Evolutionary conservation across 345 rosid genomes (phyloP), one percentile per base, ranked within the genome.

Genomic region (Citrus reticulata): DNA sequence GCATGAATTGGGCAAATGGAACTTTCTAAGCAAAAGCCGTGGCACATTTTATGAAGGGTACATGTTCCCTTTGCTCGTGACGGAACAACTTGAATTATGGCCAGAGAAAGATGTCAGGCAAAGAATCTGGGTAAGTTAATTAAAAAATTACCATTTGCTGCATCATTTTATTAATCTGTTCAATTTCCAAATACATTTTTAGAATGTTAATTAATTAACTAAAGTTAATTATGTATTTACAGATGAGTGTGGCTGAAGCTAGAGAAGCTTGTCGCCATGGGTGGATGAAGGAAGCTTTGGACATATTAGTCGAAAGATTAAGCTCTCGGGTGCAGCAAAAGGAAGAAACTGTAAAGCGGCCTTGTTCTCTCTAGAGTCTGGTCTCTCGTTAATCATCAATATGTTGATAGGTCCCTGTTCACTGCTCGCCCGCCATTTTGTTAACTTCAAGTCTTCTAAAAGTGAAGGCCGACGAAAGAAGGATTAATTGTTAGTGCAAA

Each of bases 261-360:
- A 91, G 95, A 79, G 91, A 92, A 79, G 92, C 77, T 14, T 94
- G 97, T 74, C 88, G 92, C 64, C 94, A 94, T 84, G 87, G 88
- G 95, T 94, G 98, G 98, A 93, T 94, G 98, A 93, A 90, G 70
- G 98, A 94, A 84, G 98, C 98, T 9, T 70, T 94, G 55, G 93
- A 91, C 85, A 85, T 80, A 66, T 72, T 94, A 57, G 93, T 89
- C 17, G 76, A 83, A 54, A 72, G 97, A 68, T 83, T 87, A 54
- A 60, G 74, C 30, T 76, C 80, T 78, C 2, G 68, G 63, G 79
- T 63, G 68, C 80, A 84, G 22, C 82, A 79, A 49, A 73, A 80
- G 39, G 80, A 70, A 49, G 79, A 79, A 54, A 20, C 54, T 35
- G 42, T 62, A 13, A 34, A 32, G 68, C 22, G 30, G 3, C 55